Evolutionary conservation across 2,329 filamentous ascomycete species (phyloP).

Genomic region (Thyridium curvatum): DNA sequence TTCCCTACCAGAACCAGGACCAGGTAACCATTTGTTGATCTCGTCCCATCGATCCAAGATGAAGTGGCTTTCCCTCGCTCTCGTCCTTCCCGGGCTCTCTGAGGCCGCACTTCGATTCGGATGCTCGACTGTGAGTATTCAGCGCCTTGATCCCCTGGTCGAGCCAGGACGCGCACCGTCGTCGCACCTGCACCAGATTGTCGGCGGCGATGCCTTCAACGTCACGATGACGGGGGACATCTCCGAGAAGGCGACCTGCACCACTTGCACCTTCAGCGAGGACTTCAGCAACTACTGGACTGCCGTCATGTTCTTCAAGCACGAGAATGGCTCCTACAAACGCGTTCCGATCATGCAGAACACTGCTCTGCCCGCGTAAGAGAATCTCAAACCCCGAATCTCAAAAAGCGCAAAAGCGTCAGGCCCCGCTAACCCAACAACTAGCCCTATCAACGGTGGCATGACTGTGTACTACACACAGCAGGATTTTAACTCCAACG

Average conservation of each 20-base stretch:
- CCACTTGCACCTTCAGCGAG: constrained; percentile 24
- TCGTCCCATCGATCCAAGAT: constrained; percentile 4
- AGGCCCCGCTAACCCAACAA: no score
- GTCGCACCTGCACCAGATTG: constrained; percentile 15
- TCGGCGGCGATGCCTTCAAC: constrained; percentile 15
- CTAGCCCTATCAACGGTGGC: constrained; percentile 17
- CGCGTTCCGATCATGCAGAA: constrained; percentile 23
- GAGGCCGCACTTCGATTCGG: constrained; percentile 19
- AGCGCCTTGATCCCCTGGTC: constrained; percentile 19
- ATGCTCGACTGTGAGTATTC: constrained; percentile 19
- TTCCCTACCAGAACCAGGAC: no score
- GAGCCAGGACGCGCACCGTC: constrained; percentile 12
- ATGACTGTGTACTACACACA: constrained; percentile 36
- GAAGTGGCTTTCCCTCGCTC: constrained; percentile 13
- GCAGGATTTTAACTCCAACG: constrained; percentile 29
- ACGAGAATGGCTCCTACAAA: constrained; percentile 16
- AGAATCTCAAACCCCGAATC: no score
- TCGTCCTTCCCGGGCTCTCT: constrained; percentile 11
- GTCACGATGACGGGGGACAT: constrained; percentile 18
- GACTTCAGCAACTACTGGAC: constrained; percentile 27
- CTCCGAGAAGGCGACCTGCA: constrained; percentile 21
- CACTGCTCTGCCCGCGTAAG: constrained; percentile 12
- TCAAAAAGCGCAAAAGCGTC: no score
- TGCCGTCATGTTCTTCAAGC: constrained; percentile 16
- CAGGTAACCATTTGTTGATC: no score